Conservation (phyloP, 352 stramenopile genomes). For the Hyphochytrium catenoides region DNA sequence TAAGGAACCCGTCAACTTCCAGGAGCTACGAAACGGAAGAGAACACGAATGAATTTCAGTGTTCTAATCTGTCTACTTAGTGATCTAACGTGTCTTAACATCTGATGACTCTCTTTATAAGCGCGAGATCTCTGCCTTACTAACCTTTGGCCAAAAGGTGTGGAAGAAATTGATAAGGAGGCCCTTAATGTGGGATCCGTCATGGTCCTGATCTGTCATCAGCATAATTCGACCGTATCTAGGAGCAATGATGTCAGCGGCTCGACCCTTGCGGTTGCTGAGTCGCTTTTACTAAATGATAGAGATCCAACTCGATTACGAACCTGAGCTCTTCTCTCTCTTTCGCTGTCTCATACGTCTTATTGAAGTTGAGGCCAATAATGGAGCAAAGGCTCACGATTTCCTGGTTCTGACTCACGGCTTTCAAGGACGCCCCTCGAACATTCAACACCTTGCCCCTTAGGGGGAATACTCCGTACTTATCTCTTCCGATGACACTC, state of each 20-base stretch:
- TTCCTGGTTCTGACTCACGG: conserved; percentile 79
- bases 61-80: too few relatives aligned
- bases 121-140: too few relatives aligned
- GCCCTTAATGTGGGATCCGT: conserved; percentile 98
- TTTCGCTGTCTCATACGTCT: conserved; percentile 73
- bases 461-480: conserved; percentile 96
- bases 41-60: too few relatives aligned
- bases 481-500: conserved; percentile 88
- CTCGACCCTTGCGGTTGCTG: too few relatives aligned
- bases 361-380: conserved; percentile 88
- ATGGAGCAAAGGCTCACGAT: conserved; percentile 91
- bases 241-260: too few relatives aligned
- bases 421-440: conserved; percentile 40
- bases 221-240: conserved; percentile 97
- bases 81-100: too few relatives aligned
- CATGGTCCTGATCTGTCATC: conserved; percentile 99
- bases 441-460: conserved; percentile 84
- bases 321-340: too few relatives aligned
- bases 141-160: conserved; percentile 97
- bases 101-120: too few relatives aligned
- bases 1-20: conserved; percentile 77
- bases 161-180: conserved; percentile 98
- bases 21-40: too few relatives aligned
- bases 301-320: too few relatives aligned
- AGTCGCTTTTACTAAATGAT: too few relatives aligned